A percentile compares a stretch with the other conserved stretches of the same genome.
phyloP scores from a whole-genome alignment of 805 yeast species.

The Sungouiella thailandica region DNA sequence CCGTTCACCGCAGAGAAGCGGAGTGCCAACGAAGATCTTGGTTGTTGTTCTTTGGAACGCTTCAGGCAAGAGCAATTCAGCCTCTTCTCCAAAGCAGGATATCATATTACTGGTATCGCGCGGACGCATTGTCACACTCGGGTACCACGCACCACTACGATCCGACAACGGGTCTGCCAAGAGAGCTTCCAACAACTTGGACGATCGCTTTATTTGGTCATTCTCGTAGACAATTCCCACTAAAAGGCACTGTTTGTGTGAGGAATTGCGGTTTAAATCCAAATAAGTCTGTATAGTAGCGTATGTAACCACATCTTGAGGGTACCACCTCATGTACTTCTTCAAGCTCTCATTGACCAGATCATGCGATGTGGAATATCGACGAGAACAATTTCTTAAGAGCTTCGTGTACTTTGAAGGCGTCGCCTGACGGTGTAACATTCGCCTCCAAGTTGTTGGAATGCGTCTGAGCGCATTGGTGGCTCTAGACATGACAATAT shows the following conservation, averaged over 20 bases:
- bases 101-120: slow-evolving; percentile 18
- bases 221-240: slow-evolving; percentile 33
- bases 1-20: slow-evolving; percentile 22
- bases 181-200: slow-evolving; percentile 31
- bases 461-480: too few relatives aligned
- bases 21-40: slow-evolving; percentile 21
- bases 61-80: slow-evolving; percentile 6
- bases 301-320: slow-evolving; percentile 17
- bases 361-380: too few relatives aligned
- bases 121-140: slow-evolving; percentile 19
- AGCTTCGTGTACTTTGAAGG: too few relatives aligned
- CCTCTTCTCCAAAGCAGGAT: background rate
- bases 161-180: slow-evolving; percentile 39
- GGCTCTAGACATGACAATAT: too few relatives aligned
- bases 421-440: too few relatives aligned
- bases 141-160: slow-evolving; percentile 28
- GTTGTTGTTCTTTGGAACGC: slow-evolving; percentile 6
- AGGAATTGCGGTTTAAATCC: slow-evolving; percentile 5
- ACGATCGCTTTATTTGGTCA: slow-evolving; percentile 12
- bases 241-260: slow-evolving; percentile 14
- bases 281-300: slow-evolving; percentile 13
- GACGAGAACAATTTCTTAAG: too few relatives aligned
- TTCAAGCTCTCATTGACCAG: slow-evolving; percentile 10
- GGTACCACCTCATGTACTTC: slow-evolving; percentile 16
- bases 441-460: too few relatives aligned